These are phyloP conservation scores for Naganishia vishniacii DNA, from an alignment of 768 basidiomycete species.

Conservation along the genomic window DNA sequence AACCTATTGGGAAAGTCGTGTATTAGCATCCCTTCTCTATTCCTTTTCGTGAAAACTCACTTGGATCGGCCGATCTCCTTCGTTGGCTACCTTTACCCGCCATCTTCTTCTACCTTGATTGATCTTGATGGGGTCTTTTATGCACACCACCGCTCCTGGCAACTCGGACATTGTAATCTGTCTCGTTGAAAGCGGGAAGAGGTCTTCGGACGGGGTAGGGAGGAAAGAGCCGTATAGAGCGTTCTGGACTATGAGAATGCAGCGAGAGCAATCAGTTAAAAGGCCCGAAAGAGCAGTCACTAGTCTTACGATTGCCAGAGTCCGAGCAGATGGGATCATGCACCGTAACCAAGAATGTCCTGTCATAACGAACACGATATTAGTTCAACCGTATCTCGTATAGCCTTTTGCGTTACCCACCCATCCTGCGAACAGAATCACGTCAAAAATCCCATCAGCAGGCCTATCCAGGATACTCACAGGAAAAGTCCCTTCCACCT, in stretches of 20 bases:
- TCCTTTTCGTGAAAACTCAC: slow-evolving; percentile 49
- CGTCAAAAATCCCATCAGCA: too few species aligned
- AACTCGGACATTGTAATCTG: slow-evolving; percentile 57
- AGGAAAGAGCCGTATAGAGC: slow-evolving; percentile 94
- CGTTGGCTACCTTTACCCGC: slow-evolving; percentile 73
- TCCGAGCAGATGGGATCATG: slow-evolving; percentile 90
- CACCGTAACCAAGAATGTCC: slow-evolving; percentile 85
- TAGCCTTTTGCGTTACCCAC: too few species aligned
- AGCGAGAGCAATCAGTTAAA: too few species aligned
- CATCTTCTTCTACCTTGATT: slow-evolving; percentile 69
- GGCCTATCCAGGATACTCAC: slow-evolving; percentile 71
- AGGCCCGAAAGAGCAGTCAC: not conserved
- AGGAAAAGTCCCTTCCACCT: slow-evolving; percentile 85
- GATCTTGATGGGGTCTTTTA: slow-evolving; percentile 64
- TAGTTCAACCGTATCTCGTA: not conserved
- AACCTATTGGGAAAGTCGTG: slow-evolving; percentile 53
- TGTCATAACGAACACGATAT: slow-evolving; percentile 28
- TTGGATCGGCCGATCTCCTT: slow-evolving; percentile 88
- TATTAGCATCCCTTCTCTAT: not conserved
- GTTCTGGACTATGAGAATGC: slow-evolving; percentile 52
- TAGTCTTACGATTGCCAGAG: slow-evolving; percentile 56
- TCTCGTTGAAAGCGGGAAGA: slow-evolving; percentile 58
- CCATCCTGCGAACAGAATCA: slow-evolving; percentile 30
- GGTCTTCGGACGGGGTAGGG: slow-evolving; percentile 63
- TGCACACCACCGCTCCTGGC: slow-evolving; percentile 68